These are phyloP conservation scores for Claviceps sp. DNA, from an alignment of 2,329 filamentous ascomycete genomes.

Conservation along the genomic window DNA sequence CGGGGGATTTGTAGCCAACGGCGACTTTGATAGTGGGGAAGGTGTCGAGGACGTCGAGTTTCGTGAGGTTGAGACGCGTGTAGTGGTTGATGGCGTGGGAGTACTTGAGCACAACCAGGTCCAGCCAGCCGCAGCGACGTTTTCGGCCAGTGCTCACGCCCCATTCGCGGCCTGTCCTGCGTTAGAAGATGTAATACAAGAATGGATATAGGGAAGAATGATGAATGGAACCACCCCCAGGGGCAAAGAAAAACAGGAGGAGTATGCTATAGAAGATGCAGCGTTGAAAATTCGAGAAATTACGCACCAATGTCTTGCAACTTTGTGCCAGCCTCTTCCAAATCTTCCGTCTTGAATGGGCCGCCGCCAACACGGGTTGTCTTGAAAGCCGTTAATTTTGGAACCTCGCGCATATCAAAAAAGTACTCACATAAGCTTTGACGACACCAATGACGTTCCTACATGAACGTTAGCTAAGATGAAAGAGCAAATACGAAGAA, in stretches of 20 bases:
- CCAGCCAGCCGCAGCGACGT: constrained; percentile 16
- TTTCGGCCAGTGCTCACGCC: constrained; percentile 8
- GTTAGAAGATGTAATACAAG: neutral
- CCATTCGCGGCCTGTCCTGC: constrained; percentile 6
- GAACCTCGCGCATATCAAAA: neutral
- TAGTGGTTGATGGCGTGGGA: constrained; percentile 51
- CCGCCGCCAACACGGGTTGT: constrained; percentile 9
- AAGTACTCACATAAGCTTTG: neutral
- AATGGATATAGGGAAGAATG: neutral
- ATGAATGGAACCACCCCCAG: neutral
- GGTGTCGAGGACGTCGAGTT: constrained; percentile 18
- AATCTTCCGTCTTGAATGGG: constrained; percentile 9
- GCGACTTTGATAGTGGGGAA: constrained; percentile 3
- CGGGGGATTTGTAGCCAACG: neutral
- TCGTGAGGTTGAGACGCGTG: constrained; percentile 35
- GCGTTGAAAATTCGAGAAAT: neutral
- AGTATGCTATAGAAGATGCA: neutral
- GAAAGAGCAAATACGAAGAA: no score
- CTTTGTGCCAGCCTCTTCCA: constrained; percentile 7
- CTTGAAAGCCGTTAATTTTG: neutral
- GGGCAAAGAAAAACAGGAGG: neutral
- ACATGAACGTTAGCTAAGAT: neutral
- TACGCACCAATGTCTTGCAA: constrained; percentile 5
- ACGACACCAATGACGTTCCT: neutral
- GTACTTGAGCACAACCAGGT: constrained; percentile 57